These are phyloP conservation scores for Metschnikowia picachoensis DNA, from an alignment of 805 yeast species.

Conservation along the genomic window DNA sequence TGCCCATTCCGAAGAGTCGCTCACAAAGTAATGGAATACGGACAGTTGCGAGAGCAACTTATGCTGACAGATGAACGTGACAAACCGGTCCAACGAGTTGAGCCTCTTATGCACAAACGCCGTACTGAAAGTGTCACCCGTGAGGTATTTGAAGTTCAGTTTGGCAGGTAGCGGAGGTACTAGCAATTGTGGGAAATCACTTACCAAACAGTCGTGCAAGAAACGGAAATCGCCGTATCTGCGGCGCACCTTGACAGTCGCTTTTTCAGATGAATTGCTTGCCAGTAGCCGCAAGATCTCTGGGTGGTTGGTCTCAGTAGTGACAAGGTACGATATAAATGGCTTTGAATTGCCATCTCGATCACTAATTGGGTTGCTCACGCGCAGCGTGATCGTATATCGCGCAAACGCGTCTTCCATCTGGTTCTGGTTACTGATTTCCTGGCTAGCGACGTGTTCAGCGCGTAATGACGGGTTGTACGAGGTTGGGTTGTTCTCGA, in stretches of 20 bases:
- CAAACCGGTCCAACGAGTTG: slow-evolving; percentile 71
- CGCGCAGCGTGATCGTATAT: slow-evolving; percentile 27
- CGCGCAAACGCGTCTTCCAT: slow-evolving; percentile 16
- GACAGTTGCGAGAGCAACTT: slow-evolving; percentile 67
- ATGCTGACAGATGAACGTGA: slow-evolving; percentile 70
- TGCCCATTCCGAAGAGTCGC: slow-evolving; percentile 70
- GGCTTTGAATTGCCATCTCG: slow-evolving; percentile 67
- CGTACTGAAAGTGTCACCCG: slow-evolving; percentile 86
- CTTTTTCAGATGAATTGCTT: slow-evolving; percentile 8
- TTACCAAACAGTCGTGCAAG: slow-evolving; percentile 66
- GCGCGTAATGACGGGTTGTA: not conserved
- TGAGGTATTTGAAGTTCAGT: slow-evolving; percentile 83
- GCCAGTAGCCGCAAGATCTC: slow-evolving; percentile 37
- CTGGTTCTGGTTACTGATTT: slow-evolving; percentile 5
- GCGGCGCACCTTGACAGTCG: slow-evolving; percentile 56
- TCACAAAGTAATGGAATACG: slow-evolving; percentile 62
- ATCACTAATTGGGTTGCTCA: slow-evolving; percentile 63
- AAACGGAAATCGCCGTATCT: slow-evolving; percentile 85
- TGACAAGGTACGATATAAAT: slow-evolving; percentile 67
- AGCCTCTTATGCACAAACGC: slow-evolving; percentile 84
- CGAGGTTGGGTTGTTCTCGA: not conserved
- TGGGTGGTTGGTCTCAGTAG: slow-evolving; percentile 62
- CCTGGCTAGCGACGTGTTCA: not conserved
- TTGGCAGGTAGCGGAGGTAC: slow-evolving; percentile 95
- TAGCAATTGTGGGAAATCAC: slow-evolving; percentile 80